Percentiles rank a stretch among this genome's conserved stretches.
phyloP scores from a whole-genome alignment of 2,329 filamentous ascomycete species.

The Sporothrix luriei region DNA sequence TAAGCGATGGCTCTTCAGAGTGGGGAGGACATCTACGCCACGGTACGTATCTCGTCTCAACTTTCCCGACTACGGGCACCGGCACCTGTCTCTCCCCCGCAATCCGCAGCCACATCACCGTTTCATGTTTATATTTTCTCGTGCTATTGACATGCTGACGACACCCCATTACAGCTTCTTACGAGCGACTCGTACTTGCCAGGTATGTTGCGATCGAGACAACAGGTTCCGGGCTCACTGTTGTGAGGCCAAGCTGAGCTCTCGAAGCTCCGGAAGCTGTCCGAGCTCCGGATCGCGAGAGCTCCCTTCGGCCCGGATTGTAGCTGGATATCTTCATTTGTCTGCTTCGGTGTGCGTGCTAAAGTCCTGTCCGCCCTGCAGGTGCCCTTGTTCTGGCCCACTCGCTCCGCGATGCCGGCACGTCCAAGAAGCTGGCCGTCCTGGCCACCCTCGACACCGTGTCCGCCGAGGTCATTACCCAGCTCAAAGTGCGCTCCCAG shows the following conservation, averaged over 20 bases:
- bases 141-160: conserved; percentile 21
- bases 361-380: conserved; percentile 45
- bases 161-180: conserved; percentile 67
- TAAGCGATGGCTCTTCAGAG: conserved; percentile 46
- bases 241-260: background rate
- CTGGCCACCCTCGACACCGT: conserved; percentile 81
- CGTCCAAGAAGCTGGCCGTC: conserved; percentile 80
- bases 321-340: background rate
- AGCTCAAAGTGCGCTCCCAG: conserved; percentile 68
- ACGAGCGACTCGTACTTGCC: conserved; percentile 91
- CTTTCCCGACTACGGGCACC: background rate
- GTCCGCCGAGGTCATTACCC: conserved; percentile 70
- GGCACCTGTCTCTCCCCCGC: conserved; percentile 25
- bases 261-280: background rate
- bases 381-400: conserved; percentile 92
- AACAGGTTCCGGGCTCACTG: background rate
- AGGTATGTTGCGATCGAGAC: conserved; percentile 57
- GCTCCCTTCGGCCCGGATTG: background rate
- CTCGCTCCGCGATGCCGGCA: conserved; percentile 87
- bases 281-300: conserved; percentile 7
- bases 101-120: background rate
- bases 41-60: conserved; percentile 47
- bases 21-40: conserved; percentile 59
- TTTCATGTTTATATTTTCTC: background rate
- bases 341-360: conserved; percentile 25